Conservation (phyloP, 768 basidiomycete genomes). For the Lactarius sp. region DNA sequence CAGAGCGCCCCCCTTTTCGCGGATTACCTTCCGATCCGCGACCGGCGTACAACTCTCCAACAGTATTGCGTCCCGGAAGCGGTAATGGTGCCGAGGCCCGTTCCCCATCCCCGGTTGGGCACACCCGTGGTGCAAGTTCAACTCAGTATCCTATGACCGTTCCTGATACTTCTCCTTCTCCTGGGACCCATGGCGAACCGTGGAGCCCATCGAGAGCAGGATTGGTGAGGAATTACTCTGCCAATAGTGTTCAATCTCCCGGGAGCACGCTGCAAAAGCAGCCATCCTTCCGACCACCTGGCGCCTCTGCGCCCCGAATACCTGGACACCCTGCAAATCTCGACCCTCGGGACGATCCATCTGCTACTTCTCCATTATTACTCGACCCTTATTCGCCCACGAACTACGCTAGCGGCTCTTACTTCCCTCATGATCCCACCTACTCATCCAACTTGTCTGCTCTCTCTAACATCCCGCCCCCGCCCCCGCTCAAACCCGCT, state of each 20-base stretch:
- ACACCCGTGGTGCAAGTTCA: constrained; percentile 17
- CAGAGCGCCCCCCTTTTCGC: constrained; percentile 11
- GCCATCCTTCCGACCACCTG: constrained; percentile 28
- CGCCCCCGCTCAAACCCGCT: constrained; percentile 9
- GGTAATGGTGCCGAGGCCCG: background rate
- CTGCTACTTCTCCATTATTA: background rate
- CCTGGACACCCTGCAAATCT: constrained; percentile 25
- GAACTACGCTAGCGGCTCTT: background rate
- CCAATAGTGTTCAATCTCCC: constrained; percentile 15
- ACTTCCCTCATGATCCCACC: constrained; percentile 6
- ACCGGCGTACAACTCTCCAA: background rate
- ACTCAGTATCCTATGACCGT: constrained; percentile 19
- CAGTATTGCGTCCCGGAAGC: constrained; percentile 19
- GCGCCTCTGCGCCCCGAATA: constrained; percentile 30
- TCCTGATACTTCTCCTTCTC: constrained; percentile 15
- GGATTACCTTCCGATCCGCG: constrained; percentile 24
- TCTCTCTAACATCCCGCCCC: constrained; percentile 12
- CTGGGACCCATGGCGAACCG: constrained; percentile 6
- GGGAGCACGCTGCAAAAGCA: constrained; percentile 14
- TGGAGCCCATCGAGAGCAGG: constrained; percentile 10
- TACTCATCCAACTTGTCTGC: background rate
- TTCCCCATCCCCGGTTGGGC: constrained; percentile 16
- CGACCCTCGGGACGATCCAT: constrained; percentile 17
- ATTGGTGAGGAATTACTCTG: constrained; percentile 1
- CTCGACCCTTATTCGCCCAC: constrained; percentile 11